These are phyloP conservation scores for Verbascum thapsus DNA, from an alignment of 257 asterid genomes.

Conservation along the genomic window DNA sequence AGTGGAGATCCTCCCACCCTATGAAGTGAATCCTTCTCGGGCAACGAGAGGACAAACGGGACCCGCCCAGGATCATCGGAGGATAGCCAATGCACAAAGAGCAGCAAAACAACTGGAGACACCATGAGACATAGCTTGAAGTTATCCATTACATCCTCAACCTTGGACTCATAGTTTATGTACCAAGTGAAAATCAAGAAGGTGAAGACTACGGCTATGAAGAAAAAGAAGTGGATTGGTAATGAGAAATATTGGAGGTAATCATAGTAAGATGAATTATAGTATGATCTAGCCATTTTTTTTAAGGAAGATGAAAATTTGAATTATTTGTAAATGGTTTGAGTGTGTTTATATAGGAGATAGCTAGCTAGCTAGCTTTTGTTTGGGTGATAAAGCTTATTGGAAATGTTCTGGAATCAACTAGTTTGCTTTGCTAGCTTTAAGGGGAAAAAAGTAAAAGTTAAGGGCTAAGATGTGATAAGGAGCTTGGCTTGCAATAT, in stretches of 20 bases:
- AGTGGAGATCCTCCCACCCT: constrained; percentile 61
- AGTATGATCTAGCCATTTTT: constrained; percentile 44
- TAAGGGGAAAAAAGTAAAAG: constrained; percentile 13
- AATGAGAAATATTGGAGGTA: constrained; percentile 46
- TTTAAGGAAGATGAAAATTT: constrained; percentile 1
- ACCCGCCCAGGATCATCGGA: constrained; percentile 34
- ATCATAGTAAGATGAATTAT: constrained; percentile 46
- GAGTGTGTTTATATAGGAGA: constrained; percentile 2
- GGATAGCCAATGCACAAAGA: constrained; percentile 55
- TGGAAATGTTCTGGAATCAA: constrained; percentile 21
- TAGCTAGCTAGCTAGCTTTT: no score
- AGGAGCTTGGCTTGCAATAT: no score
- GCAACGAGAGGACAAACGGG: constrained; percentile 41
- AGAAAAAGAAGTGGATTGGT: constrained; percentile 50
- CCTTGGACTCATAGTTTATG: constrained; percentile 48
- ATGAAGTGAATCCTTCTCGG: constrained; percentile 52
- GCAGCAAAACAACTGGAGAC: constrained; percentile 50
- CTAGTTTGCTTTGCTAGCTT: constrained; percentile 28
- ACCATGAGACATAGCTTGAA: constrained; percentile 49
- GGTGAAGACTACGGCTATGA: constrained; percentile 39
- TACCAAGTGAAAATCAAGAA: constrained; percentile 53
- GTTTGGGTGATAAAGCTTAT: constrained; percentile 13
- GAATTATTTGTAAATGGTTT: not conserved
- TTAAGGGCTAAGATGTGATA: constrained; percentile 4
- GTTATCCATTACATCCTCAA: constrained; percentile 45